Conservation (phyloP, 805 yeast species). For the Candida alai region DNA sequence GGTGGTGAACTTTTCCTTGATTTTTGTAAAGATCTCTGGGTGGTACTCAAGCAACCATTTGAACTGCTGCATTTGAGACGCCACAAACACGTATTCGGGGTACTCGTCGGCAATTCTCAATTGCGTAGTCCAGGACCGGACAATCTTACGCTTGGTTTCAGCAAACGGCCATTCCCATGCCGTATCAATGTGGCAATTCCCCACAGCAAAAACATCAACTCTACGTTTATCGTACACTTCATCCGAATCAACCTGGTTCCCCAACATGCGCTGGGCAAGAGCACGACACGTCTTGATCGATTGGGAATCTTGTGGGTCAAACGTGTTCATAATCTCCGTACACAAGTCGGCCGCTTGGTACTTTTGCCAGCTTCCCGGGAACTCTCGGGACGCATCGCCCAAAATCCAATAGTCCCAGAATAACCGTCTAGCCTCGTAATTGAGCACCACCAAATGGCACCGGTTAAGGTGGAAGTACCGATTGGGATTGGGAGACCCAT, state of each 20-base stretch:
- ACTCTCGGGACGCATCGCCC: conserved; percentile 87
- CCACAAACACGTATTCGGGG: conserved; percentile 92
- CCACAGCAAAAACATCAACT: conserved; percentile 75
- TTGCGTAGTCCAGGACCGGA: conserved; percentile 94
- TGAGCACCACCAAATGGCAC: conserved; percentile 81
- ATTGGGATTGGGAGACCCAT: conserved; percentile 64
- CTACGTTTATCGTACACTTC: conserved; percentile 51
- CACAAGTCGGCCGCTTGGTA: conserved; percentile 78
- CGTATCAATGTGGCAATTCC: conserved; percentile 95
- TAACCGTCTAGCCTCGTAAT: conserved; percentile 73
- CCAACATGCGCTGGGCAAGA: conserved; percentile 61
- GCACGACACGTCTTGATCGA: conserved; percentile 62
- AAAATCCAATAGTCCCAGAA: conserved; percentile 82
- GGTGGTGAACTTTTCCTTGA: conserved; percentile 61
- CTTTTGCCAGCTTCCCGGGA: conserved; percentile 76
- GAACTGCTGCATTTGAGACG: conserved; percentile 95
- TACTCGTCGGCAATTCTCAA: conserved; percentile 76
- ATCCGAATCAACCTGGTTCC: conserved; percentile 58
- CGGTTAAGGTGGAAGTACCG: conserved; percentile 60
- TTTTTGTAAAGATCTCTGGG: conserved; percentile 67
- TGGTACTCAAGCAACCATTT: conserved; percentile 87
- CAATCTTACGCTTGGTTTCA: conserved; percentile 88
- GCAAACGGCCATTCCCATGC: conserved; percentile 99
- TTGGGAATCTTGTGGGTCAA: conserved; percentile 64
- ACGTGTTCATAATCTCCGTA: conserved; percentile 76